Base-by-base conservation (phyloP, 1,284 basidiomycete species). In the Microbotryum silenes-acaulis region DNA sequence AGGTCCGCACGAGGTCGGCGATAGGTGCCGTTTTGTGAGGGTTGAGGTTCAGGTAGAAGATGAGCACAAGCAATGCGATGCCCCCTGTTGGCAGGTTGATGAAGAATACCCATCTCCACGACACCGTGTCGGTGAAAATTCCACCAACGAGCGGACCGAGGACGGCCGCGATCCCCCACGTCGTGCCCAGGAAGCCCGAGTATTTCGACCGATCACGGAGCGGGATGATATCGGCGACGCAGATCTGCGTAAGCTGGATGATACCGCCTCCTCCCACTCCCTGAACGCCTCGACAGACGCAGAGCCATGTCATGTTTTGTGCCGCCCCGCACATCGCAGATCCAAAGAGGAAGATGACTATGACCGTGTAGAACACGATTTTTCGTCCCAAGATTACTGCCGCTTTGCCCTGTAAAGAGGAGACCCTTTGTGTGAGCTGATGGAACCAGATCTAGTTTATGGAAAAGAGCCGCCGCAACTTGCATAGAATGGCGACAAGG, bases 301-400 rank as follows among this genome's bases (percentile, higher is more conserved):
- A 83, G 18, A 91, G 77, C 88, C 79, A 81, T 79, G 78, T 80
- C 81, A 89, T 86, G 62, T 69, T 84, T 72, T 91, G 85, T 0
- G 89, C 88, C 2, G 87, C 85, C 16, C 88, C 89, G 42, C 87
- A 90, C 61, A 91, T 74, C 0, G 86, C 88, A 2, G 87, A 89
- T 7, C 88, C 89, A 63, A 89, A 74, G 81, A 92, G 75, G 75
- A 92, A 91, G 8, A 85, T 76, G 37, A 78, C 47, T 57, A 91
- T 88, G 12, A 82, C 82, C 1, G 79, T 70, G 68, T 85, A 89
- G 0, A 92, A 77, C 9, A 90, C 78, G 0, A 84, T 84, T 73
- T 92, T 92, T 27, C 88, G 80, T 14, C 87, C 87, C 77, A 70
- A 55, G 21, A 74, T 61, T 44, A 72, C 69, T 4, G 85, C 85